A percentile compares a stretch with the other conserved stretches of the same genome.
Evolutionary conservation across 2,329 filamentous ascomycete genomes (phyloP).

Genomic region (Paraphaeosphaeria minitans): DNA sequence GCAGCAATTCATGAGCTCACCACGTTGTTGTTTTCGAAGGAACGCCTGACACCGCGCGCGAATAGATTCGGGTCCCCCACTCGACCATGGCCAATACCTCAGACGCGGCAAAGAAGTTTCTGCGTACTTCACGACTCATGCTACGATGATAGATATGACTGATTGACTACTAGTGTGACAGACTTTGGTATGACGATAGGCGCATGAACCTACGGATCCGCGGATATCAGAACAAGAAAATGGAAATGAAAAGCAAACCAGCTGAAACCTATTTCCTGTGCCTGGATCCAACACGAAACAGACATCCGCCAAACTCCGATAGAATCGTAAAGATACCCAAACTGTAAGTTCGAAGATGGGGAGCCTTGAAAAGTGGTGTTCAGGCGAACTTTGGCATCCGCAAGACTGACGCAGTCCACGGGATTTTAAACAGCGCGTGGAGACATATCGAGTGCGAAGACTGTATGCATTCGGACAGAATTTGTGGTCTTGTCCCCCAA

Average conservation of each 20-base stretch:
- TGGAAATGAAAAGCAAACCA: background rate
- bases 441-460: too few species aligned
- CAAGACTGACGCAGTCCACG: background rate
- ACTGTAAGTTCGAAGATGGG: too few species aligned
- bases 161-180: background rate
- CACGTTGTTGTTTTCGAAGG: too few species aligned
- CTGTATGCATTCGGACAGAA: background rate
- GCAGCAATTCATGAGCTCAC: background rate
- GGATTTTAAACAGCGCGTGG: background rate
- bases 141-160: background rate
- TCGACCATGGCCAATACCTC: background rate
- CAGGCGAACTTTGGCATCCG: too few species aligned
- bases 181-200: background rate
- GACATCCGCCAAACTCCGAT: background rate
- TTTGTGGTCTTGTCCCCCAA: background rate
- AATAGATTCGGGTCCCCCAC: background rate
- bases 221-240: background rate
- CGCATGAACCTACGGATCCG: background rate
- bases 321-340: too few species aligned
- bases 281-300: background rate
- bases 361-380: too few species aligned
- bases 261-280: background rate
- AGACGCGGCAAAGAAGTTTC: background rate
- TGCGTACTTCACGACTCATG: background rate
- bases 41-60: background rate